Evolutionary conservation across 371 early-diverging fungal genomes (phyloP).

Genomic region (Mortierella sp.): DNA sequence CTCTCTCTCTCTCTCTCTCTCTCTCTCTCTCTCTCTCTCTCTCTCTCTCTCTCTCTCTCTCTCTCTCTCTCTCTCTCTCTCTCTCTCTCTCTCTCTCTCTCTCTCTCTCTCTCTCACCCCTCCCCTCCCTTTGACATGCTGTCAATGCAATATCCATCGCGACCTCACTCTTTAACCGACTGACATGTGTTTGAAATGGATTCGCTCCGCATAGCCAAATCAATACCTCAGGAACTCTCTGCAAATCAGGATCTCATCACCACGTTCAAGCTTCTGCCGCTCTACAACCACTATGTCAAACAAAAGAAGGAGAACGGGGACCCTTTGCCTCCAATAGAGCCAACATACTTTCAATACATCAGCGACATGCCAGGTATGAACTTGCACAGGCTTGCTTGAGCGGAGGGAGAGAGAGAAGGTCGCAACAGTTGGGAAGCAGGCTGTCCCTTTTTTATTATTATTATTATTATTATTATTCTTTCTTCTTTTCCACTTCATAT

Average conservation of each 20-base stretch:
- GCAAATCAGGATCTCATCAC: constrained; percentile 68
- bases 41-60: no score
- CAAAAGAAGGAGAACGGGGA: constrained; percentile 56
- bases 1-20: no score
- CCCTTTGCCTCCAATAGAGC: constrained; percentile 55
- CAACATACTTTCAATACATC: constrained; percentile 61
- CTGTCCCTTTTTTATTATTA: not conserved
- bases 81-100: no score
- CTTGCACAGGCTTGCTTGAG: not conserved
- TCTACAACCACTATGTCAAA: constrained; percentile 66
- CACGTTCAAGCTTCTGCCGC: constrained; percentile 63
- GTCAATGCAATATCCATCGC: not conserved
- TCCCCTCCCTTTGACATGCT: constrained; percentile 1
- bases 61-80: no score
- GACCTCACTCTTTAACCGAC: not conserved
- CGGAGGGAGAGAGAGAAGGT: no score
- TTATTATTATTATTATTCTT: not conserved
- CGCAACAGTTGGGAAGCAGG: no score
- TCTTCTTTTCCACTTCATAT: not conserved
- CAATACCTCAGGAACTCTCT: constrained; percentile 53
- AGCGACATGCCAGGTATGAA: constrained; percentile 66
- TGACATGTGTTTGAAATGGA: not conserved
- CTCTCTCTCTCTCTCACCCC: no score
- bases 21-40: no score
- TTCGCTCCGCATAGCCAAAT: constrained; percentile 16